Evolutionary conservation across 495 filamentous ascomycete species (phyloP).

Genomic region (Barbatosphaeria neglecta): DNA sequence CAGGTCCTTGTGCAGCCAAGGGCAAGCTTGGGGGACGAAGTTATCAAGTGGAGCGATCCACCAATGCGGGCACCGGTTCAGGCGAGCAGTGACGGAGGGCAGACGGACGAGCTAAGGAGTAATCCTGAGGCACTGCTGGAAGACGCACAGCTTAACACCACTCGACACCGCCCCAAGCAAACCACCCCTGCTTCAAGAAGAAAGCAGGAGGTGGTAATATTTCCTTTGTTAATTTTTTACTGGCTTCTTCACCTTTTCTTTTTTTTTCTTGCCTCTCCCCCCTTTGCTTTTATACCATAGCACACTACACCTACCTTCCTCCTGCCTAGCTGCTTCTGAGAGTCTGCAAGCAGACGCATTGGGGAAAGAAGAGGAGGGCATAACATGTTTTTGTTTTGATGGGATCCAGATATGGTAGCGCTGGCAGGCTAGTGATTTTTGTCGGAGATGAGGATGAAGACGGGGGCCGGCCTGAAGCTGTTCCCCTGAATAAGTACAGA

Average conservation of each 20-base stretch:
- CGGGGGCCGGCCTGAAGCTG: not conserved
- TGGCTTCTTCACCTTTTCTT: not conserved
- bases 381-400: not conserved
- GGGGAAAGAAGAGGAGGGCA: slow-evolving; percentile 7
- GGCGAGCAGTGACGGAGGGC: too few relatives aligned
- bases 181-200: not conserved
- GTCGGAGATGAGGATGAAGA: too few relatives aligned
- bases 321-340: slow-evolving; percentile 39
- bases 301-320: not conserved
- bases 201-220: slow-evolving; percentile 7
- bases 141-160: not conserved
- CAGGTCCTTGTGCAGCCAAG: too few relatives aligned
- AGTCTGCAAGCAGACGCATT: slow-evolving; percentile 32
- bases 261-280: slow-evolving; percentile 4
- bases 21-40: too few relatives aligned
- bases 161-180: not conserved
- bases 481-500: not conserved
- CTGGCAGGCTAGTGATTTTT: not conserved
- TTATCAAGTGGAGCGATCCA: too few relatives aligned
- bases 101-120: too few relatives aligned
- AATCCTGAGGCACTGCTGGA: not conserved
- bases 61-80: too few relatives aligned
- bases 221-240: slow-evolving; percentile 20
- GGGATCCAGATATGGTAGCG: not conserved
- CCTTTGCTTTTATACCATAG: slow-evolving; percentile 1